phyloP scores from a whole-genome alignment of 2,329 filamentous ascomycete genomes.

The Alternaria brassicicola region DNA sequence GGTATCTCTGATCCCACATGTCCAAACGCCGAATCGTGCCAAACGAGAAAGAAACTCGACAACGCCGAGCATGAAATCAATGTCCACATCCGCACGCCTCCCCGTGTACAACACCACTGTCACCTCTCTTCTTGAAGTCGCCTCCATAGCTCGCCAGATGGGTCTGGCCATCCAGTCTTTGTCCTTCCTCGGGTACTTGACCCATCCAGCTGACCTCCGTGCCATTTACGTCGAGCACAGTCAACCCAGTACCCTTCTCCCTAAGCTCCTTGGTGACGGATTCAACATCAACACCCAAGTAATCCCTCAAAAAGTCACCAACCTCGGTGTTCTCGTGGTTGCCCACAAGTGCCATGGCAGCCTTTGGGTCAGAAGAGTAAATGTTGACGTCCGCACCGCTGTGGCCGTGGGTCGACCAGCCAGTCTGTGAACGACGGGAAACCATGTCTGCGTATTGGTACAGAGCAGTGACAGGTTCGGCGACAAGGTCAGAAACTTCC shows the following conservation, averaged over 20 bases:
- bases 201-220: conserved; percentile 53
- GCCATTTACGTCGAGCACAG: conserved; percentile 35
- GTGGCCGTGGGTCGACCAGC: conserved; percentile 95
- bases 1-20: neutral
- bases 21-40: neutral
- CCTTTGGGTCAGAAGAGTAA: conserved; percentile 76
- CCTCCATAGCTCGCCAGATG: conserved; percentile 50
- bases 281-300: conserved; percentile 79
- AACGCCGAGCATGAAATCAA: conserved; percentile 15
- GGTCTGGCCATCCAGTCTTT: conserved; percentile 55
- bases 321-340: conserved; percentile 97
- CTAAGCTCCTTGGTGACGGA: conserved; percentile 77
- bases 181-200: conserved; percentile 46
- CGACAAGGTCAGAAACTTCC: conserved; percentile 72
- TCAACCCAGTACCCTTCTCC: conserved; percentile 56
- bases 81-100: conserved; percentile 40
- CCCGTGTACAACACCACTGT: conserved; percentile 34
- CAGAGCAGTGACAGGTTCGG: conserved; percentile 61
- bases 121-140: conserved; percentile 45
- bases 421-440: conserved; percentile 83
- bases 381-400: conserved; percentile 92
- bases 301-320: conserved; percentile 78
- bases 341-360: conserved; percentile 69
- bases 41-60: no score
- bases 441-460: conserved; percentile 82